Conservation (phyloP, 495 filamentous ascomycete genomes). For the Terfezia claveryi region DNA sequence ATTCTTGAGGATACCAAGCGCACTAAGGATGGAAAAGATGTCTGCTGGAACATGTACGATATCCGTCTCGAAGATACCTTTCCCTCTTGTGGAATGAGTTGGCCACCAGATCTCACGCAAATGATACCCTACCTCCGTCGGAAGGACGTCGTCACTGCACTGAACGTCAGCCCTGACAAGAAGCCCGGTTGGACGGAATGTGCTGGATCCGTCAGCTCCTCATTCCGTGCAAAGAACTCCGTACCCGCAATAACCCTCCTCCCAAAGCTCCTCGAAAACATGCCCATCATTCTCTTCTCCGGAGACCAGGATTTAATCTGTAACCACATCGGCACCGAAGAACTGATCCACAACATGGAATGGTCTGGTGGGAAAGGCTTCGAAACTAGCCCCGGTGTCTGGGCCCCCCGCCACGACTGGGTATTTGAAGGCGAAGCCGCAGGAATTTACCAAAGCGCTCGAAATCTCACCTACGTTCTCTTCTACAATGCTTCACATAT, state of each 20-base stretch:
- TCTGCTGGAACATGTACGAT: slow-evolving; percentile 89
- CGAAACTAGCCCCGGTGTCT: slow-evolving; percentile 61
- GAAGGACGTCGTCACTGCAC: slow-evolving; percentile 51
- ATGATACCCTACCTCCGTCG: slow-evolving; percentile 70
- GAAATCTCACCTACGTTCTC: slow-evolving; percentile 84
- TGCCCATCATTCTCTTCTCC: slow-evolving; percentile 71
- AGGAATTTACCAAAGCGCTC: slow-evolving; percentile 79
- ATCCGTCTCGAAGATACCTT: slow-evolving; percentile 52
- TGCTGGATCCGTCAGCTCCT: slow-evolving; percentile 44
- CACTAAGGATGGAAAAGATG: slow-evolving; percentile 24
- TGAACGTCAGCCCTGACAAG: slow-evolving; percentile 67
- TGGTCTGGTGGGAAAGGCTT: slow-evolving; percentile 85
- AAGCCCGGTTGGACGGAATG: slow-evolving; percentile 83
- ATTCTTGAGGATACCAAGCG: slow-evolving; percentile 40
- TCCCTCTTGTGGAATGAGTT: slow-evolving; percentile 78
- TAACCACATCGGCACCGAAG: slow-evolving; percentile 88
- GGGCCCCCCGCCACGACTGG: slow-evolving; percentile 83
- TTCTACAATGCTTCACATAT: slow-evolving; percentile 95
- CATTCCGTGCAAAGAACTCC: slow-evolving; percentile 47
- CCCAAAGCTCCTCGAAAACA: slow-evolving; percentile 49
- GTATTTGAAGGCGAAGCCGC: slow-evolving; percentile 79
- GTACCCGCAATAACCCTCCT: slow-evolving; percentile 51
- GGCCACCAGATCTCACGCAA: slow-evolving; percentile 62
- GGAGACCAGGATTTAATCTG: slow-evolving; percentile 89
- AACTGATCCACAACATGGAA: slow-evolving; percentile 70